Evolutionary conservation across 2,329 filamentous ascomycete genomes (phyloP), one percentile per base, ranked within the genome.

Genomic region (Colletotrichum chlorophyti): DNA sequence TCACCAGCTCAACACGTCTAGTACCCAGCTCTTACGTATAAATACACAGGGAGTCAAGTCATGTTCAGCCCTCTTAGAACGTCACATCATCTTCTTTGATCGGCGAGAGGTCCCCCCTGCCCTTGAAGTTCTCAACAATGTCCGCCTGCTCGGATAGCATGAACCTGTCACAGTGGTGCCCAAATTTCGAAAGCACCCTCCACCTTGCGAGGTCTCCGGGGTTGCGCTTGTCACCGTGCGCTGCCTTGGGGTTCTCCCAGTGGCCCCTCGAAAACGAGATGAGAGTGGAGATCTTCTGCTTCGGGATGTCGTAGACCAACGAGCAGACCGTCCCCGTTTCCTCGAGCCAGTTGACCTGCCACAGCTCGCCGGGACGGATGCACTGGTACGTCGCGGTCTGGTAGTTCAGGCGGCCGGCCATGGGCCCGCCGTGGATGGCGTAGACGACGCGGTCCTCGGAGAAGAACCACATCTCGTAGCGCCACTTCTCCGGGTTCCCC

Each of bases 401-500:
- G 66, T 78, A 84, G 67, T 84, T 84, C 48, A 72, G 70, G 3
- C 81, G 75, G 2, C 82, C 81, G 0, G 78, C 77, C 83, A 86
- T 86, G 3, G 83, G 83, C 0, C 83, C 83, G 4, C 83, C 82
- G 62, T 86, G 83, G 52, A 86, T 86, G 21, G 78, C 77, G 63
- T 86, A 86, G 58, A 86, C 79, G 43, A 84, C 77, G 5, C 82
- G 77, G 51, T 76, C 70, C 15, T 78, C 70, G n/a, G 78, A 83
- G 64, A 81, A 82, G 69, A 85, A 85, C 83, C 83, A 86, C 65
- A 86, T 79, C 59, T 86, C 83, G 63, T 86, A 86, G 2, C 81
- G 77, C 84, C 83, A 86, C 66, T 83, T 85, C 48, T 84, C 80
- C 0, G 81, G 77, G 5, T 79, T 79, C 9, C 82, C 80, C 1